Conservation (phyloP, 345 rosid genomes). For the Excoecaria cochinchinensis region DNA sequence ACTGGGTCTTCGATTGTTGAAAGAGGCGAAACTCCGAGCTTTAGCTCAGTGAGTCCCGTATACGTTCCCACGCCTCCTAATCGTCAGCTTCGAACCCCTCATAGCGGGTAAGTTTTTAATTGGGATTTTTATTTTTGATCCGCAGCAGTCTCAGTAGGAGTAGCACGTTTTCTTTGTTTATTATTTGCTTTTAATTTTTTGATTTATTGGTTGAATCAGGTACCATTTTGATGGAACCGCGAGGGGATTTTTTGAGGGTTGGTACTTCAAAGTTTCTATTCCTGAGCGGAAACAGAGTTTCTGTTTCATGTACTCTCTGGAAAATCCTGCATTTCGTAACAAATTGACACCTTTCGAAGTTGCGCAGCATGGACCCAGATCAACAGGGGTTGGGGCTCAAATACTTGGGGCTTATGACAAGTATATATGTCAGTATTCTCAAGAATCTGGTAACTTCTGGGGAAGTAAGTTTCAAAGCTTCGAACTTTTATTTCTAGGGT, state of each 20-base stretch:
- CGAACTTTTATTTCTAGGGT: not conserved
- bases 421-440: conserved; percentile 66
- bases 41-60: conserved; percentile 44
- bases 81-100: conserved; percentile 86
- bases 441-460: conserved; percentile 82
- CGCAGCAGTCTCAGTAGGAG: no score
- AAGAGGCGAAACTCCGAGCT: conserved; percentile 1
- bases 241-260: conserved; percentile 81
- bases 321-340: conserved; percentile 70
- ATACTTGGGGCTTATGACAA: conserved; percentile 89
- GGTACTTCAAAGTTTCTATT: conserved; percentile 92
- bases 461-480: conserved; percentile 60
- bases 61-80: conserved; percentile 62
- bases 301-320: conserved; percentile 91
- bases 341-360: conserved; percentile 51
- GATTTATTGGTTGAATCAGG: conserved; percentile 33
- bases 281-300: conserved; percentile 84
- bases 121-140: not conserved
- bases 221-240: conserved; percentile 87
- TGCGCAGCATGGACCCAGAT: conserved; percentile 62
- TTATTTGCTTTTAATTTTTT: not conserved
- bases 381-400: conserved; percentile 89
- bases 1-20: conserved; percentile 15
- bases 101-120: conserved; percentile 63
- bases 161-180: not conserved